Evolutionary conservation across 129 eudicot species (phyloP).

Genomic region (Flaveria bidentis): DNA sequence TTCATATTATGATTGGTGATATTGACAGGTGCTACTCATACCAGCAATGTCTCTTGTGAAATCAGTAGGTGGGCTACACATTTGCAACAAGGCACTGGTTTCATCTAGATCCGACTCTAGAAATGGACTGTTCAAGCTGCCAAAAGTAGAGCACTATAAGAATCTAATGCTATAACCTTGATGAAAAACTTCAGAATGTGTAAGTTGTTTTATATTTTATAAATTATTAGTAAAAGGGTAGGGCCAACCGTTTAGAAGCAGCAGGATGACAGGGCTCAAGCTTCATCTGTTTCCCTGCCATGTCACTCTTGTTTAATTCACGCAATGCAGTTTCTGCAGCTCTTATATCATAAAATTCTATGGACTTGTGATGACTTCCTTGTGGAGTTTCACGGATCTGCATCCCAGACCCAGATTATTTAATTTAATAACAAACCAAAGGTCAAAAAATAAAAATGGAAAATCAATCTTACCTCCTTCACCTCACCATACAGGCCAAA

Average conservation of each 20-base stretch:
- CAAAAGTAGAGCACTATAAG: slow-evolving; percentile 4
- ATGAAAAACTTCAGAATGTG: background rate
- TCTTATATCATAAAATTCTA: slow-evolving; percentile 85
- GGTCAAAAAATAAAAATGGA: slow-evolving; percentile 12
- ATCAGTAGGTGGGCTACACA: slow-evolving; percentile 52
- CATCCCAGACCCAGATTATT: slow-evolving; percentile 24
- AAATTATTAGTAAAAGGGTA: background rate
- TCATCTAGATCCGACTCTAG: slow-evolving; percentile 65
- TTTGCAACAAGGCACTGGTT: slow-evolving; percentile 51
- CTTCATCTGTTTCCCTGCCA: slow-evolving; percentile 68
- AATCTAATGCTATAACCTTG: too few relatives aligned
- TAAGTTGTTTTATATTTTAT: background rate
- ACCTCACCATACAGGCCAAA: slow-evolving; percentile 88
- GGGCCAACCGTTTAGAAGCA: slow-evolving; percentile 46
- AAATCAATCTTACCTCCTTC: slow-evolving; percentile 70
- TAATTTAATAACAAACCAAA: background rate
- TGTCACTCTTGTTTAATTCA: slow-evolving; percentile 70
- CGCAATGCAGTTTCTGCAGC: slow-evolving; percentile 81
- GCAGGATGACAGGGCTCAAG: slow-evolving; percentile 63
- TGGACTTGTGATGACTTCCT: slow-evolving; percentile 54
- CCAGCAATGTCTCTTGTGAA: slow-evolving; percentile 53
- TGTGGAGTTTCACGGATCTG: slow-evolving; percentile 79
- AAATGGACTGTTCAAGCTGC: slow-evolving; percentile 53
- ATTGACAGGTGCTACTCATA: slow-evolving; percentile 20
- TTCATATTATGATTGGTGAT: slow-evolving; percentile 5